phyloP scores from a whole-genome alignment of 805 yeast genomes.

The Sugiyamaella qingdaonensis region DNA sequence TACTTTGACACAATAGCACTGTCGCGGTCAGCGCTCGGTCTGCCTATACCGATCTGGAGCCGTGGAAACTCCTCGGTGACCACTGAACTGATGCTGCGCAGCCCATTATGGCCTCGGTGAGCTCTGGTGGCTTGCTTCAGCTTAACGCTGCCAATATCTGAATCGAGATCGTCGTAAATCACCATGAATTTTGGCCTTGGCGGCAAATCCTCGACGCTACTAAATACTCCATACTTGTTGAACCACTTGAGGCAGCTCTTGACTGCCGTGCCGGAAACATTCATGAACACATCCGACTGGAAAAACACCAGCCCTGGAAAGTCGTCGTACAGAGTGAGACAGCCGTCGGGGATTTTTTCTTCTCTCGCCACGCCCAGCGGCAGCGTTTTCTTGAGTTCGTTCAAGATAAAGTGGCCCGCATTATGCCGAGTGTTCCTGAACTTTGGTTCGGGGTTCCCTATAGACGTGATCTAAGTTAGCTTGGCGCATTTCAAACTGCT shows the following conservation, averaged over 20 bases:
- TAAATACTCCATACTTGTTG: conserved; percentile 15
- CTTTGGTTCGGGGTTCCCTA: conserved; percentile 74
- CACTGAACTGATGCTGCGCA: conserved; percentile 55
- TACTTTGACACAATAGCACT: conserved; percentile 33
- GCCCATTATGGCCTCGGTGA: conserved; percentile 82
- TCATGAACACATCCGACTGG: conserved; percentile 62
- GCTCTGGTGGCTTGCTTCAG: conserved; percentile 57
- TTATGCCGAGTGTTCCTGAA: conserved; percentile 68
- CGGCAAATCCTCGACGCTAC: background rate
- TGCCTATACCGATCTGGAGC: conserved; percentile 73
- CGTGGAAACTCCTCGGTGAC: conserved; percentile 50
- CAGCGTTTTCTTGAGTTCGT: conserved; percentile 26
- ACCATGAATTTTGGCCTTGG: conserved; percentile 36
- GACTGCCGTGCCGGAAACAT: conserved; percentile 60
- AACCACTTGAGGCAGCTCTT: conserved; percentile 44
- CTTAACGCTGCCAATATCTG: conserved; percentile 62
- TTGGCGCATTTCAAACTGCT: background rate
- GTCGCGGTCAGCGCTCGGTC: conserved; percentile 46
- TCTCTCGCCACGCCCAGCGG: background rate
- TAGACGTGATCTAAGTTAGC: conserved; percentile 33
- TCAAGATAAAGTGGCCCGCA: conserved; percentile 61
- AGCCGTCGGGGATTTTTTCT: conserved; percentile 18
- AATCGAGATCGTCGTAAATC: conserved; percentile 74
- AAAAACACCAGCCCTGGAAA: conserved; percentile 39
- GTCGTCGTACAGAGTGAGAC: conserved; percentile 19